phyloP scores from a whole-genome alignment of 208 protist genomes.

The Ichthyophonus hoferi region DNA sequence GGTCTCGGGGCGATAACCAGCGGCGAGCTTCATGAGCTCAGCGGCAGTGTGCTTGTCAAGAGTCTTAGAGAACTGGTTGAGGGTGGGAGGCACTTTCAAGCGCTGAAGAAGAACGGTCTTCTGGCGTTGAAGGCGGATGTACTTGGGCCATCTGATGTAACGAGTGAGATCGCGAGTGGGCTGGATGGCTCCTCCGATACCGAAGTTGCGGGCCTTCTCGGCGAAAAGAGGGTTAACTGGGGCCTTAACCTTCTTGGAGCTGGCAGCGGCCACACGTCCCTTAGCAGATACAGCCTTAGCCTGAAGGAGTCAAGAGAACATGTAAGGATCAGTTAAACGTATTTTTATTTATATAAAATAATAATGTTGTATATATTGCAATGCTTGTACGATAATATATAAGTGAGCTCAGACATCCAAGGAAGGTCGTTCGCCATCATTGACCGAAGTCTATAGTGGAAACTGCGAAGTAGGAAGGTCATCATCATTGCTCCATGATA shows the following conservation, averaged over 20 bases:
- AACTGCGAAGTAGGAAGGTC: background rate
- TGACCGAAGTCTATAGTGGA: background rate
- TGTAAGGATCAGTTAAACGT: no score
- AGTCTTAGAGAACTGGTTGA: constrained; percentile 83
- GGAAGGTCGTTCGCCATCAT: background rate
- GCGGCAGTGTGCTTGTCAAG: constrained; percentile 69
- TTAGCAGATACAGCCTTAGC: background rate
- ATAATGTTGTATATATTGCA: no score
- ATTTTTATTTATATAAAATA: no score
- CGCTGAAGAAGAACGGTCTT: constrained; percentile 89
- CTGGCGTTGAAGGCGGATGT: constrained; percentile 96
- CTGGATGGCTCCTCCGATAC: constrained; percentile 82
- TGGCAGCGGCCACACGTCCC: background rate
- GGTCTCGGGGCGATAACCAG: constrained; percentile 80
- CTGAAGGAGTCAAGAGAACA: no score
- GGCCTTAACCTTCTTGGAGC: background rate
- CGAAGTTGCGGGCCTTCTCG: constrained; percentile 53
- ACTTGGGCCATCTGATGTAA: constrained; percentile 96
- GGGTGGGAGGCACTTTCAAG: constrained; percentile 88
- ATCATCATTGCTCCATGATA: background rate
- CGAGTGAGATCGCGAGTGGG: constrained; percentile 89
- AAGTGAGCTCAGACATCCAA: constrained; percentile 1
- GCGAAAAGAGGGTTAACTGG: constrained; percentile 23
- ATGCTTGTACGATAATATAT: no score
- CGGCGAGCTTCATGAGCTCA: constrained; percentile 16